phyloP scores from a whole-genome alignment of 1,139 yeast genomes.

The Candida dubliniensis region DNA sequence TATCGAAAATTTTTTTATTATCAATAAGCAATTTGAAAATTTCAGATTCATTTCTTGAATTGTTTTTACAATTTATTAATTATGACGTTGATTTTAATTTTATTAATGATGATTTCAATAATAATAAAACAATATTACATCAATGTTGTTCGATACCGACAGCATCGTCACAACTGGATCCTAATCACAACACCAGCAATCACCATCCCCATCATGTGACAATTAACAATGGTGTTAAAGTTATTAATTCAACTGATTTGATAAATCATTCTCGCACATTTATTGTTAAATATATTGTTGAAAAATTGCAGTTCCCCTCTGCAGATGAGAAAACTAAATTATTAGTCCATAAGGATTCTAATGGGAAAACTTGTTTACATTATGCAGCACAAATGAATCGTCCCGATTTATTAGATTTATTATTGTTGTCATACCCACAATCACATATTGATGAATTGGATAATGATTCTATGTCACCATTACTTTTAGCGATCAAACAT shows the following conservation, averaged over 20 bases:
- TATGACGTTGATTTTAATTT: constrained; percentile 43
- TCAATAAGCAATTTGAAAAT: constrained; percentile 56
- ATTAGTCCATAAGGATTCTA: constrained; percentile 52
- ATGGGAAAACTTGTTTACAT: constrained; percentile 84
- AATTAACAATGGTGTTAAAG: constrained; percentile 49
- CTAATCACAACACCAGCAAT: constrained; percentile 1
- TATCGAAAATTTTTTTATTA: constrained; percentile 64
- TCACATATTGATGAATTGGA: constrained; percentile 54
- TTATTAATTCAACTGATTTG: constrained; percentile 40
- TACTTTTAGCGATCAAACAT: constrained; percentile 74
- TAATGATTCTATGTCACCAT: constrained; percentile 76
- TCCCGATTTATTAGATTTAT: constrained; percentile 50
- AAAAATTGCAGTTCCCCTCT: constrained; percentile 17
- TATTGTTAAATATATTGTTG: constrained; percentile 36
- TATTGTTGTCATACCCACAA: constrained; percentile 40
- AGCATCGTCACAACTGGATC: constrained; percentile 31
- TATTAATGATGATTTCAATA: constrained; percentile 42
- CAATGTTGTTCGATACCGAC: constrained; percentile 48
- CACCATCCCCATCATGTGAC: constrained; percentile 29
- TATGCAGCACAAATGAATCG: constrained; percentile 78
- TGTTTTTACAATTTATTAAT: constrained; percentile 45
- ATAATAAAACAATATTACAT: constrained; percentile 41
- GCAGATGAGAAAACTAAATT: constrained; percentile 22
- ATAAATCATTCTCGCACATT: constrained; percentile 44
- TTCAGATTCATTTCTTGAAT: constrained; percentile 47